Conservation (phyloP, 805 yeast species). For the Candida pini region DNA sequence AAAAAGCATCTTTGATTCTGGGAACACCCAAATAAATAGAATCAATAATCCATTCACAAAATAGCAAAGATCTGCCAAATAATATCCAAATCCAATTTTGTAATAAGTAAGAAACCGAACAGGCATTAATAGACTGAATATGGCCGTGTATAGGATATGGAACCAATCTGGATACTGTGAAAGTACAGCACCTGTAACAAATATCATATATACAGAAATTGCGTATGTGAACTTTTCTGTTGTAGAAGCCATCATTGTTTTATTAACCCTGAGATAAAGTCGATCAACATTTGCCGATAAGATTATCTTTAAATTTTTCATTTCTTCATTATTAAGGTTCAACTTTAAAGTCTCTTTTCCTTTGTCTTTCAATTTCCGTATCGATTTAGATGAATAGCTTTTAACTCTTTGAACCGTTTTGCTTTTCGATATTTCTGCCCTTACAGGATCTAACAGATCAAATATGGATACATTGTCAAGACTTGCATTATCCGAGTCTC, state of each 20-base stretch:
- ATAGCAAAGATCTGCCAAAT: slow-evolving; percentile 88
- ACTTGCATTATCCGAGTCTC: slow-evolving; percentile 11
- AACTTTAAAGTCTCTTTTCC: slow-evolving; percentile 21
- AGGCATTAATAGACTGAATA: slow-evolving; percentile 68
- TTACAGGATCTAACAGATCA: slow-evolving; percentile 28
- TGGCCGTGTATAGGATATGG: slow-evolving; percentile 65
- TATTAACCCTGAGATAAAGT: slow-evolving; percentile 32
- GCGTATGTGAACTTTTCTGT: slow-evolving; percentile 83
- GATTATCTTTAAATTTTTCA: slow-evolving; percentile 18
- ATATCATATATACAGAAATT: slow-evolving; percentile 59
- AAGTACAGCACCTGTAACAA: slow-evolving; percentile 66
- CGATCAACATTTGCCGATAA: slow-evolving; percentile 29
- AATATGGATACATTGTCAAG: slow-evolving; percentile 25
- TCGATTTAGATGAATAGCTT: slow-evolving; percentile 18
- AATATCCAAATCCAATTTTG: slow-evolving; percentile 75
- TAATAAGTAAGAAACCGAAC: slow-evolving; percentile 78
- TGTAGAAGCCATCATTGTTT: slow-evolving; percentile 36
- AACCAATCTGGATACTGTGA: slow-evolving; percentile 75
- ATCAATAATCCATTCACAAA: slow-evolving; percentile 73
- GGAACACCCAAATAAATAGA: slow-evolving; percentile 76
- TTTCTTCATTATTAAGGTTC: slow-evolving; percentile 24
- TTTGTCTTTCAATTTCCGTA: slow-evolving; percentile 19
- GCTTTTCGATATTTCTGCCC: slow-evolving; percentile 18
- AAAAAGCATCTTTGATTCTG: slow-evolving; percentile 65
- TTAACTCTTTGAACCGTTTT: slow-evolving; percentile 26